phyloP scores from a whole-genome alignment of 1,284 basidiomycete species.

The Cutaneotrichosporon cyanovorans region DNA sequence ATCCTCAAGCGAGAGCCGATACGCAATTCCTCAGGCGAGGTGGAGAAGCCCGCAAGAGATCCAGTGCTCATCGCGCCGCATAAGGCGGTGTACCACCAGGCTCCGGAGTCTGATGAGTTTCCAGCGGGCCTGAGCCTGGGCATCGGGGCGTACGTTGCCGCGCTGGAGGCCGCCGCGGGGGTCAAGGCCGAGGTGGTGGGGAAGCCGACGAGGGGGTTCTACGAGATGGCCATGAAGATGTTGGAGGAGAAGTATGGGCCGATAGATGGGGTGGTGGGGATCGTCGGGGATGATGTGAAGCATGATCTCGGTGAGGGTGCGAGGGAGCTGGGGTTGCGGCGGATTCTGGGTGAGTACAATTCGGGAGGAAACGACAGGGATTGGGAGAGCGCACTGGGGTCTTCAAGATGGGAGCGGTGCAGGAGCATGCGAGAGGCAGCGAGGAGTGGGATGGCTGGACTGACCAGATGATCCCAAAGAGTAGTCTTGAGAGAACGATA shows the following conservation, averaged over 20 bases:
- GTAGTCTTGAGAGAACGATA: too few species aligned
- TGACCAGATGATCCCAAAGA: too few species aligned
- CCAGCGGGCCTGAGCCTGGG: conserved; percentile 56
- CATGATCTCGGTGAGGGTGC: conserved; percentile 62
- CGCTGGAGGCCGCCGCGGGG: conserved; percentile 55
- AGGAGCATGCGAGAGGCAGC: too few species aligned
- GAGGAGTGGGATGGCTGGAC: too few species aligned
- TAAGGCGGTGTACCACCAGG: conserved; percentile 54
- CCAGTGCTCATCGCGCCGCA: conserved; percentile 49
- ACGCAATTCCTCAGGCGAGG: not conserved
- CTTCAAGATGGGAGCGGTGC: too few species aligned
- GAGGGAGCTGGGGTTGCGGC: conserved; percentile 54
- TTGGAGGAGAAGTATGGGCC: conserved; percentile 31
- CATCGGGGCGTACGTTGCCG: conserved; percentile 61
- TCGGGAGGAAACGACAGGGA: too few species aligned
- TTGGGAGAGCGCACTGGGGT: too few species aligned
- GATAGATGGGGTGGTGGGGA: conserved; percentile 46
- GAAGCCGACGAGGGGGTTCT: conserved; percentile 58
- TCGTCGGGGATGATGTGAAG: conserved; percentile 61
- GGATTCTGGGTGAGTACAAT: conserved; percentile 54
- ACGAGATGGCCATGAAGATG: conserved; percentile 53
- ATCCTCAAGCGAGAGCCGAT: conserved; percentile 49
- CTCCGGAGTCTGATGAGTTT: conserved; percentile 48
- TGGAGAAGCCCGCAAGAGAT: not conserved
- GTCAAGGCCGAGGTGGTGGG: conserved; percentile 55